Evolutionary conservation across 2,329 filamentous ascomycete genomes (phyloP).

Genomic region (Aureobasidium sp.): DNA sequence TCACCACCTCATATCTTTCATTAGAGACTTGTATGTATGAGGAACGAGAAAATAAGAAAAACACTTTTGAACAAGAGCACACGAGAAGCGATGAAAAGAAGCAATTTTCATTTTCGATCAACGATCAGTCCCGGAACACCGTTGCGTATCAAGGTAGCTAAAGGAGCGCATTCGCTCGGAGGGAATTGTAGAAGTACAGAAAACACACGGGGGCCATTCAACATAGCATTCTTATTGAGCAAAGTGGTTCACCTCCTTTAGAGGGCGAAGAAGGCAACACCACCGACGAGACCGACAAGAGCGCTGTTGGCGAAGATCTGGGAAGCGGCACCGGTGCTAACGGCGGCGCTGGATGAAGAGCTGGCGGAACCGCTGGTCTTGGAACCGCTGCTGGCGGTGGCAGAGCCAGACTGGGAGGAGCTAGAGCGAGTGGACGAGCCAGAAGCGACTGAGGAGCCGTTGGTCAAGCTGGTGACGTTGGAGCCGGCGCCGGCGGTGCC

Average conservation of each 20-base stretch:
- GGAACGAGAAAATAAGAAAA: too few species aligned
- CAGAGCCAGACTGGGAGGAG: background rate
- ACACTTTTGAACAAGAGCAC: too few species aligned
- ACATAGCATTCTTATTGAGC: background rate
- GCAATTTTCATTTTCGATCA: background rate
- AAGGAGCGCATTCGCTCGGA: background rate
- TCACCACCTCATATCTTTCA: too few species aligned
- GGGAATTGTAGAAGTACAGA: background rate
- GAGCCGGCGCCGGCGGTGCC: constrained; percentile 16
- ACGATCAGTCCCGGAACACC: background rate
- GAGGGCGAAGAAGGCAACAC: background rate
- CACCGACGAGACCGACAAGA: background rate
- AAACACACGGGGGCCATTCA: background rate
- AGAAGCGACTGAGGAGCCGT: constrained; percentile 15
- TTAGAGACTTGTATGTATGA: too few species aligned
- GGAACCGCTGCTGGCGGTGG: background rate
- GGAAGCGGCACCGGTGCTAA: constrained; percentile 4
- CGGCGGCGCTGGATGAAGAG: constrained; percentile 1
- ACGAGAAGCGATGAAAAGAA: background rate
- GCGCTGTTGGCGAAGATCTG: background rate
- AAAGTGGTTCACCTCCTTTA: background rate
- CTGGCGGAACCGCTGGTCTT: constrained; percentile 12
- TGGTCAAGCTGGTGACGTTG: constrained; percentile 13
- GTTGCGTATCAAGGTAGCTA: background rate
- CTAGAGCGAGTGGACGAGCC: constrained; percentile 8